phyloP scores from a whole-genome alignment of 1,284 basidiomycete species.

The Moesziomyces globuligerus region DNA sequence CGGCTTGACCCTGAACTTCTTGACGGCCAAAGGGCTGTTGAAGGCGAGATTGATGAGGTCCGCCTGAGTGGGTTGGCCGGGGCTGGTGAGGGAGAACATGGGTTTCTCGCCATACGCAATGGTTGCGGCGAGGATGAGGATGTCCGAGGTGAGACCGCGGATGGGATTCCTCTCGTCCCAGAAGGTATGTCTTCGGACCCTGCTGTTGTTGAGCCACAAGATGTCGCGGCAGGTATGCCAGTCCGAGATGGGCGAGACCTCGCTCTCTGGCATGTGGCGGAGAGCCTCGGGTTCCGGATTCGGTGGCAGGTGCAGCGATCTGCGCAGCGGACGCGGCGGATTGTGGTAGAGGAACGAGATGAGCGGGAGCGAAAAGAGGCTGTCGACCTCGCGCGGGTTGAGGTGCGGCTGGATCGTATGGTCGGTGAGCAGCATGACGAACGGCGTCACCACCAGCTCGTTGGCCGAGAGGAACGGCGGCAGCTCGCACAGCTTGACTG shows the following conservation, averaged over 20 bases:
- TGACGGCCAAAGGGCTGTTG: constrained; percentile 47
- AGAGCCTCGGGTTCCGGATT: constrained; percentile 34
- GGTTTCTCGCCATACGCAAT: constrained; percentile 50
- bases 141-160: constrained; percentile 59
- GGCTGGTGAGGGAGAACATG: constrained; percentile 24
- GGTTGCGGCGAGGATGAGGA: constrained; percentile 55
- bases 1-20: constrained; percentile 55
- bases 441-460: constrained; percentile 63
- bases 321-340: constrained; percentile 33
- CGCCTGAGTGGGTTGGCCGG: constrained; percentile 43
- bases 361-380: constrained; percentile 58
- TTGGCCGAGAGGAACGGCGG: constrained; percentile 61
- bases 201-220: constrained; percentile 51
- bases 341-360: constrained; percentile 56
- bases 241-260: constrained; percentile 53
- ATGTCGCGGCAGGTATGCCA: constrained; percentile 64
- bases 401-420: constrained; percentile 40
- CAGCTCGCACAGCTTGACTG: constrained; percentile 57
- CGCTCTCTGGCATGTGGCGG: constrained; percentile 41
- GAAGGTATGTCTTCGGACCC: constrained; percentile 58
- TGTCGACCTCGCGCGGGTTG: constrained; percentile 58
- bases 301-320: constrained; percentile 31
- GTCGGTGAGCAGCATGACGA: constrained; percentile 57
- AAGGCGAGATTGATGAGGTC: constrained; percentile 57
- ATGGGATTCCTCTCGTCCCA: constrained; percentile 63